These are phyloP conservation scores for Pestalotiopsis sp. DNA, from an alignment of 2,329 filamentous ascomycete genomes.

Conservation along the genomic window DNA sequence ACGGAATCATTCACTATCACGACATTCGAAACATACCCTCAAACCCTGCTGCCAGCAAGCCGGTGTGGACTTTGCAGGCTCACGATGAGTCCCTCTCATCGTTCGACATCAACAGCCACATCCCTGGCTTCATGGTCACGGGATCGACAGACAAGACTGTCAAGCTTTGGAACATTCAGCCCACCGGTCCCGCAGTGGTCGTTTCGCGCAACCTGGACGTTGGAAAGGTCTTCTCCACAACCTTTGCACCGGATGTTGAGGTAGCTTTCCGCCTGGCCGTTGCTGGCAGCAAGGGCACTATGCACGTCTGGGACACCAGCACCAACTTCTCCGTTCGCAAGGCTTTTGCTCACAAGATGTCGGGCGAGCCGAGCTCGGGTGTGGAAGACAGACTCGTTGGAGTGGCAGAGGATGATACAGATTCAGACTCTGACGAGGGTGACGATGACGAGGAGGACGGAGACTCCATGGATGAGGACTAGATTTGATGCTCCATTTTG, in stretches of 20 bases:
- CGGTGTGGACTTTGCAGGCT: constrained; percentile 92
- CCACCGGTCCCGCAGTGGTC: constrained; percentile 84
- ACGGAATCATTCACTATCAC: constrained; percentile 88
- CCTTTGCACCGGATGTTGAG: constrained; percentile 86
- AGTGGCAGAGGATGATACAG: constrained; percentile 67
- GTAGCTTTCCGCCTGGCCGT: constrained; percentile 92
- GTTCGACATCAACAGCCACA: constrained; percentile 87
- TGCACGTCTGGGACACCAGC: constrained; percentile 95
- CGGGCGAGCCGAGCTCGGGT: constrained; percentile 56
- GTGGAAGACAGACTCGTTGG: constrained; percentile 79
- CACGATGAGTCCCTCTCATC: constrained; percentile 91
- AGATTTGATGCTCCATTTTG: constrained; percentile 16
- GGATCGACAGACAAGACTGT: constrained; percentile 93
- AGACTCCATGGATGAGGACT: constrained; percentile 63
- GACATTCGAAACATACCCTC: constrained; percentile 79
- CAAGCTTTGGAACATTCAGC: constrained; percentile 92
- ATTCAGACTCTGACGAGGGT: constrained; percentile 47
- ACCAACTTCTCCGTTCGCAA: constrained; percentile 87
- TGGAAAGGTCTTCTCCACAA: constrained; percentile 89
- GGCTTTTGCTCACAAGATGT: constrained; percentile 76
- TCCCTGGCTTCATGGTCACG: constrained; percentile 92
- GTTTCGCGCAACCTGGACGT: constrained; percentile 90
- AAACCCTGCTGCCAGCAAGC: constrained; percentile 74
- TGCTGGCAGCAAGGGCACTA: constrained; percentile 88
- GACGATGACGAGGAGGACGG: constrained; percentile 40